These are phyloP conservation scores for Termitomyces sp. DNA, from an alignment of 768 basidiomycete genomes.

Conservation along the genomic window DNA sequence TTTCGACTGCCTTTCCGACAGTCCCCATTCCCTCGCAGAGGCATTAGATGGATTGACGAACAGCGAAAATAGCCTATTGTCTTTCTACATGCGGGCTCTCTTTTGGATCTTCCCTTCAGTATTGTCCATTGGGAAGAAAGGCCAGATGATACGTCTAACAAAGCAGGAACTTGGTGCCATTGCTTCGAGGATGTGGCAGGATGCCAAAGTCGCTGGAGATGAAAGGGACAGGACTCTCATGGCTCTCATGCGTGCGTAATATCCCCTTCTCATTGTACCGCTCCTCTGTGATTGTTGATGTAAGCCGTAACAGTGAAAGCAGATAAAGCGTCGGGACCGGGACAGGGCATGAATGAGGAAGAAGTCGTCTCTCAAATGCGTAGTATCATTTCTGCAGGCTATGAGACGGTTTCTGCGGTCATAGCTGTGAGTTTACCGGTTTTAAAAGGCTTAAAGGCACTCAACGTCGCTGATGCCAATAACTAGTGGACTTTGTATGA, in stretches of 20 bases:
- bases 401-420: slow-evolving; percentile 43
- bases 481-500: slow-evolving; percentile 62
- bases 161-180: slow-evolving; percentile 49
- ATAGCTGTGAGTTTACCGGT: slow-evolving; percentile 26
- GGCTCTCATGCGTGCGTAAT: slow-evolving; percentile 46
- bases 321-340: slow-evolving; percentile 32
- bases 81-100: slow-evolving; percentile 59
- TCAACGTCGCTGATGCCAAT: slow-evolving; percentile 2
- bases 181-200: slow-evolving; percentile 46
- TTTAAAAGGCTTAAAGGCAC: neutral
- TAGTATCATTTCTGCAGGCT: slow-evolving; percentile 57
- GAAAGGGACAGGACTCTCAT: slow-evolving; percentile 41
- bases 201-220: slow-evolving; percentile 43
- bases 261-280: neutral
- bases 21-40: slow-evolving; percentile 41
- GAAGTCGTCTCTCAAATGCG: slow-evolving; percentile 56
- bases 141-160: slow-evolving; percentile 48
- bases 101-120: slow-evolving; percentile 57
- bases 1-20: slow-evolving; percentile 48
- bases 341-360: slow-evolving; percentile 37
- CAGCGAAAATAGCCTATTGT: slow-evolving; percentile 47
- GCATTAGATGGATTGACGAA: slow-evolving; percentile 57
- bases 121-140: slow-evolving; percentile 50
- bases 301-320: slow-evolving; percentile 28
- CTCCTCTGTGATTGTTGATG: neutral